These are phyloP conservation scores for Fistulinella prunicolor DNA, from an alignment of 768 basidiomycete genomes.

Conservation along the genomic window DNA sequence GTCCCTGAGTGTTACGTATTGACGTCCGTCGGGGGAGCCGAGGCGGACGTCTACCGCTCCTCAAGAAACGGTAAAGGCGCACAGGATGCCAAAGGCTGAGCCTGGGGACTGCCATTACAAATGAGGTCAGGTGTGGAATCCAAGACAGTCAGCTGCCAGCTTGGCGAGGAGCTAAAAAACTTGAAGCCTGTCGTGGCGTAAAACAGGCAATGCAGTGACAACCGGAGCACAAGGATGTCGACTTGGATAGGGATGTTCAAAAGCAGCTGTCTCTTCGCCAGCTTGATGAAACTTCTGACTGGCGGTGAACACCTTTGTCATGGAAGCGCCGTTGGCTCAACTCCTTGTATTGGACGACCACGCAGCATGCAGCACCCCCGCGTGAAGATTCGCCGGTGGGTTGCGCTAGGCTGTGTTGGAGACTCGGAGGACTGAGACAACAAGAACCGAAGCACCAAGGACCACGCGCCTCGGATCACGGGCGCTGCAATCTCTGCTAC, in stretches of 20 bases:
- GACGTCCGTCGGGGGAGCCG: neutral
- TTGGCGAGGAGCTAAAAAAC: neutral
- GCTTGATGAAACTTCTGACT: too few relatives aligned
- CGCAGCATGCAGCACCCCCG: too few relatives aligned
- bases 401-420: neutral
- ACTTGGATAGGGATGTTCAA: too few relatives aligned
- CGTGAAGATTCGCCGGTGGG: neutral
- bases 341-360: neutral
- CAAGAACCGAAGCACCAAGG: neutral
- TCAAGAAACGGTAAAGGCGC: too few relatives aligned
- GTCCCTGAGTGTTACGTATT: slow-evolving; percentile 7
- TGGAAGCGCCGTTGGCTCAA: neutral
- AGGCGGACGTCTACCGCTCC: neutral
- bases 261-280: neutral
- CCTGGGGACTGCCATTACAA: neutral
- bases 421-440: neutral
- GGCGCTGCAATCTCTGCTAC: too few relatives aligned
- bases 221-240: neutral
- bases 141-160: slow-evolving; percentile 1
- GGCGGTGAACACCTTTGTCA: too few relatives aligned
- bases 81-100: neutral
- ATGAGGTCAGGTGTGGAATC: neutral
- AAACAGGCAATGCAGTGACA: neutral
- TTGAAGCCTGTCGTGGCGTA: neutral
- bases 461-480: slow-evolving; percentile 1